A percentile compares a stretch with the other conserved stretches of the same genome.
phyloP scores from a whole-genome alignment of 2,329 filamentous ascomycete species.

The Pyrenophora teres region DNA sequence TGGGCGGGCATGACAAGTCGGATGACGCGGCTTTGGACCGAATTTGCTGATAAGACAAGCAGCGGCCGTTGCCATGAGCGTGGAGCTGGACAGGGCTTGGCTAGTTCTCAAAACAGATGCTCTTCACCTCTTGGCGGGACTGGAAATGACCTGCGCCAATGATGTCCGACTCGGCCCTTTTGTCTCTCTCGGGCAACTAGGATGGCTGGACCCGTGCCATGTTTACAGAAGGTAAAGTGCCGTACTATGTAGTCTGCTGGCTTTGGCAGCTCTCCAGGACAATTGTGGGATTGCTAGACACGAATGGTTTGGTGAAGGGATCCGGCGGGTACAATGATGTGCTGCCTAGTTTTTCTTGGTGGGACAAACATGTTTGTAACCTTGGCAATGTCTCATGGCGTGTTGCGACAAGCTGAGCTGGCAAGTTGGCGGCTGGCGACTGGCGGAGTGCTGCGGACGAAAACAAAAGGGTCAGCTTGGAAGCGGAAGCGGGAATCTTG shows the following conservation, averaged over 20 bases:
- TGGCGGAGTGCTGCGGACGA: constrained; percentile 5
- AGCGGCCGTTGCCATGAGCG: constrained; percentile 24
- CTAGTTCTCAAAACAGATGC: constrained; percentile 36
- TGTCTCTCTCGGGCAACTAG: constrained; percentile 41
- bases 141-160: constrained; percentile 41
- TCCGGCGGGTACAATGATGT: constrained; percentile 1
- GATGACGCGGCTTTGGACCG: constrained; percentile 42
- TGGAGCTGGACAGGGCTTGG: constrained; percentile 29
- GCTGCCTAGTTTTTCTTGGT: constrained; percentile 4
- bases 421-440: background rate
- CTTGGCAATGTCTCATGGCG: background rate
- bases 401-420: background rate
- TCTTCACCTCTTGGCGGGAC: constrained; percentile 42
- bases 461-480: background rate
- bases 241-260: constrained; percentile 22
- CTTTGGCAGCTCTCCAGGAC: constrained; percentile 26
- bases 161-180: constrained; percentile 36
- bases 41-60: constrained; percentile 25
- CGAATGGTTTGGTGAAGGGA: constrained; percentile 10
- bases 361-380: constrained; percentile 1
- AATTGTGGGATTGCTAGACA: constrained; percentile 2
- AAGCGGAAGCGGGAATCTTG: background rate
- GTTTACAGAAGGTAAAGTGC: constrained; percentile 23
- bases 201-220: constrained; percentile 25
- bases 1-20: constrained; percentile 18